Evolutionary conservation across 371 early-diverging fungal genomes (phyloP), one percentile per base, ranked within the genome.

Genomic region (Basidiobolus meristosporus): DNA sequence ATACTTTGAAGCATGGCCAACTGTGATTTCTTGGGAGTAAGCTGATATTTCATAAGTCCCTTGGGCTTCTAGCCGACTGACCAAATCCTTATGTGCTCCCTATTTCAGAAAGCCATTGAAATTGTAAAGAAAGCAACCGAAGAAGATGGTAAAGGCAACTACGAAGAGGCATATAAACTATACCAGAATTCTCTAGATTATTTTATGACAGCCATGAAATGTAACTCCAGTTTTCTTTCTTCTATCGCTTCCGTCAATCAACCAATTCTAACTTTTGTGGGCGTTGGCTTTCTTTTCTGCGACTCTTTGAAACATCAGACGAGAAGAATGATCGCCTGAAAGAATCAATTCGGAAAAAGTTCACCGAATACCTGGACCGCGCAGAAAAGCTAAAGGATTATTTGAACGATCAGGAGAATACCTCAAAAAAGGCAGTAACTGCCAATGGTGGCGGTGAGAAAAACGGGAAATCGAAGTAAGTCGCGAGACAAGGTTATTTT

Each of bases 121-220:
- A 72, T 91, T 38, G 88, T 88, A 26, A 89, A 83, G 52, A 73
- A 75, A 54, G 96, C 95, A 17, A 91, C 86, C 3, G 88, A 89
- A 40, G 90, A 89, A 50, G 96, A 93, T 61, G 69, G 63, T 28
- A 79, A 77, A 31, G 86, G 78, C 26, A 82, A 92, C 59, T 84
- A 81, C 50, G 86, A 87, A 44, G 87, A 87, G 48, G 93, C 97
- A 5, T 83, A 88, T 57, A 73, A 66, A 44, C 70, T 66, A 38
- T 96, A 96, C 53, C 70, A 70, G 43, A 76, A 81, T 56, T 70
- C 81, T 3, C 66, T 93, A 20, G 92, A 93, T 42, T 90, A 85
- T 55, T 96, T 92, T 53, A 67, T 89, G 75, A 76, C 77, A 19
- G 93, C 92, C 2, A 70, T 96, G 45, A 92, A 91, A 65, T 93